Evolutionary conservation across 345 rosid species (phyloP).

Genomic region (Camelina sativa): DNA sequence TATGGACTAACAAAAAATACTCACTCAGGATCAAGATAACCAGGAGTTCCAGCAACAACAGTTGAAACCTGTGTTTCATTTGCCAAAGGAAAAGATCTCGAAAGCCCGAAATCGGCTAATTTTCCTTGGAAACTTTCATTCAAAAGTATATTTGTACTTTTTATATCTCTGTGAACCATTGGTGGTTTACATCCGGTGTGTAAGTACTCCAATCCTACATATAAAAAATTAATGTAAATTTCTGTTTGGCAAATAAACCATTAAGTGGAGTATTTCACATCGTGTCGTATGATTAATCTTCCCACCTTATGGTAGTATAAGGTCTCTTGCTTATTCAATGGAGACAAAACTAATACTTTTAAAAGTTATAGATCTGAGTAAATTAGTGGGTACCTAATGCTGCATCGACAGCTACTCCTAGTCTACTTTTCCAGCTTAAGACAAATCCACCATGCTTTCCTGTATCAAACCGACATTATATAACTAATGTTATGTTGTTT

Average conservation of each 20-base stretch:
- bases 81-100: neutral
- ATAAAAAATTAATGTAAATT: neutral
- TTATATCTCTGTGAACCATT: neutral
- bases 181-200: conserved; percentile 1
- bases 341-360: neutral
- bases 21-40: conserved; percentile 3
- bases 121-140: neutral
- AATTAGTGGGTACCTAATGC: neutral
- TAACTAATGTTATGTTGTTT: too few relatives aligned
- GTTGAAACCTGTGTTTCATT: neutral
- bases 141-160: neutral
- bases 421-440: conserved; percentile 26
- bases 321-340: neutral
- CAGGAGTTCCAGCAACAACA: neutral
- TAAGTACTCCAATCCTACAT: neutral
- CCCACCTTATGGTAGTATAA: neutral
- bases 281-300: neutral
- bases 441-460: conserved; percentile 11
- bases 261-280: neutral
- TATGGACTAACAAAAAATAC: neutral
- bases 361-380: neutral
- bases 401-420: conserved; percentile 11
- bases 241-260: neutral
- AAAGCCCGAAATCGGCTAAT: neutral
- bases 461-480: neutral